Percentiles rank a stretch among this genome's conserved stretches.
phyloP scores from a whole-genome alignment of 2,329 filamentous ascomycete genomes.

The Fusarium globosum region DNA sequence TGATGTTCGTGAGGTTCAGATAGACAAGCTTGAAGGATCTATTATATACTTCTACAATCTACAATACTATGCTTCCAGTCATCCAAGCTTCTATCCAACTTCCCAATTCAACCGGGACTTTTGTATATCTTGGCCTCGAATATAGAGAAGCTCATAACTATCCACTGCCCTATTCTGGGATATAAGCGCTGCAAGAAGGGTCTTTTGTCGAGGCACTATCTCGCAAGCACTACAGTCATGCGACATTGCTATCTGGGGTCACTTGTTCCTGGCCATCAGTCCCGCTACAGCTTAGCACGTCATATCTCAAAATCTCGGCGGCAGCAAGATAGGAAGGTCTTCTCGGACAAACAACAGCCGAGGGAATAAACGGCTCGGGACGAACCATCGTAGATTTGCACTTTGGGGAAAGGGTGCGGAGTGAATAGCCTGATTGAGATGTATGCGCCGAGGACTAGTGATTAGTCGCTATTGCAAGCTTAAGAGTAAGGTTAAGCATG shows the following conservation, averaged over 20 bases:
- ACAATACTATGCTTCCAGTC: background rate
- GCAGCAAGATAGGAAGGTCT: conserved; percentile 31
- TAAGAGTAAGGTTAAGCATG: conserved; percentile 17
- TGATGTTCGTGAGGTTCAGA: background rate
- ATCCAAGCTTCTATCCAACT: background rate
- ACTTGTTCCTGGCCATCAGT: background rate
- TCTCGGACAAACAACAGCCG: background rate
- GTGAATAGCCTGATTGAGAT: background rate
- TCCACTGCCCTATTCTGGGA: conserved; percentile 3
- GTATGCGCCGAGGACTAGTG: background rate
- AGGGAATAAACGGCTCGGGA: conserved; percentile 22
- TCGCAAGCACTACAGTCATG: background rate
- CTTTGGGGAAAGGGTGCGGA: conserved; percentile 8
- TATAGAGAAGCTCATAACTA: background rate
- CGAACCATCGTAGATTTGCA: conserved; percentile 12
- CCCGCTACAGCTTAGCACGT: background rate
- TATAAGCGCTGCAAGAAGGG: background rate
- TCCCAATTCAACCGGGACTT: conserved; percentile 23
- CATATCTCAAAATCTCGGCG: background rate
- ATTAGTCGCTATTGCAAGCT: background rate
- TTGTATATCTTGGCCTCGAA: conserved; percentile 19
- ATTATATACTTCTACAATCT: background rate
- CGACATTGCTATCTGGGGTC: background rate
- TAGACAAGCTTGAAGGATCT: background rate
- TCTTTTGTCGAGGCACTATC: conserved; percentile 20